Base-by-base conservation (phyloP, 2,329 filamentous ascomycete species). In the Diaporthe sp. region DNA sequence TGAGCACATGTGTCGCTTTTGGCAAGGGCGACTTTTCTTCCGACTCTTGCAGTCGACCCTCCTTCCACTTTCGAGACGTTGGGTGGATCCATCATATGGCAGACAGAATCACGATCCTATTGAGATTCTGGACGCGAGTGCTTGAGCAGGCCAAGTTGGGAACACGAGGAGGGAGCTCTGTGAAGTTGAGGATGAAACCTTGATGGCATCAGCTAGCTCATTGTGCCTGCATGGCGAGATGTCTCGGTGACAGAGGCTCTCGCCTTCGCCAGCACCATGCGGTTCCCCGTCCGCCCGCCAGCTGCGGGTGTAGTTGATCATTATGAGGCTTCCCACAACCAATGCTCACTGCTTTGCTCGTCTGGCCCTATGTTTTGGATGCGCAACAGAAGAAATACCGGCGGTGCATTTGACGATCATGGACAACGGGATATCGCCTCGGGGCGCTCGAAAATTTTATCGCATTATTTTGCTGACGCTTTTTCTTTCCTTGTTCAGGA, bases 401-500 rank as follows among this genome's bases (percentile, higher is more conserved):
- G 66, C 74, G 55, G 45, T 61, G 61, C 38, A 61, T 17, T 55
- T 52, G 28, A 70, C 47, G 72, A 74, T 69, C 60, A 72, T 74
- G 68, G 45, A 66, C 15, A 61, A 33, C 72, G 68, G 69, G 38
- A 61, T 45, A 58, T 72, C 61, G 61, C 64, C 50, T 52, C 47
- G 55, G 30, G 17, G 80, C 79, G 80, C 82, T 84, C 81, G 79
- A 81, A 81, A 81, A 17, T 25, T 38, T 78, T 77, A 82, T 86
- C 82, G 80, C 84, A 83, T 86, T 88, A 82, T 93, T 92, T 87
- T 81, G 94, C 93, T 95, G 91, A 95, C 92, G 85, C 87, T 83
- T 81, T 82, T 85, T 87, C 88, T 84, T 85, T 85, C 84, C 85
- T 85, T 87, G 85, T 95, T 76, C 75, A 99, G 97, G 97, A 99